Base-by-base conservation (phyloP, 257 asterid genomes). In the Lycium ferocissimum region DNA sequence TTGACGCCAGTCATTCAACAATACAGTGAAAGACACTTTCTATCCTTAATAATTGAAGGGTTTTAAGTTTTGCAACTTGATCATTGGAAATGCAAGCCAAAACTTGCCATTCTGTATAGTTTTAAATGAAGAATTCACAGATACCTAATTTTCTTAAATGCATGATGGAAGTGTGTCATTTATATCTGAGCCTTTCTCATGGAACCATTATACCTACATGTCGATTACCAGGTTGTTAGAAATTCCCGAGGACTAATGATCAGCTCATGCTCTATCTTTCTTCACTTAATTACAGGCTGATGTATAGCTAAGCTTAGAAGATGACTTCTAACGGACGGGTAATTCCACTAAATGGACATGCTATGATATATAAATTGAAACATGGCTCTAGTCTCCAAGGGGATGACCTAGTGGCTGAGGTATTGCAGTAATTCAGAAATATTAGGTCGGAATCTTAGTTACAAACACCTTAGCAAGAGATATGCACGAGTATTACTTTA, bases 61-160 rank as follows among this genome's bases (percentile, higher is more conserved):
- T 45, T 78, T 35, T 76, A 22, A 72, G 81, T 65, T 65, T n/a
- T 56, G 26, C 59, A 59, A 86, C 81, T 78, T 53, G 33, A 49
- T 72, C 85, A 87, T 72, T 81, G 45, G 45, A 79, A 26, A 1
- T 8, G 17, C 26, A 66, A 61, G 20, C 69, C 53, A 65, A 17
- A 67, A 76, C 65, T n/a, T 73, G 66, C 65, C 72, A 18, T 61
- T 22, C 51, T 87, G 89, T 84, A 84, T 76, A 84, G 85, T 54
- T 59, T 40, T 37, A 87, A 67, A 43, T 6, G 8, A 78, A 8
- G 26, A 53, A 78, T 17, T 53, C 66, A 67, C 7, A 78, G 63
- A 54, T 18, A 78, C 66, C 65, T 53, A 15, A 54, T 53, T 78
- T 78, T 78, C 82, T 78, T 78, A 54, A 8, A 78, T 78, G 82